Percentiles rank a stretch among this genome's conserved stretches.
phyloP scores from a whole-genome alignment of 2,329 filamentous ascomycete genomes.

The Hysterium pulicare region DNA sequence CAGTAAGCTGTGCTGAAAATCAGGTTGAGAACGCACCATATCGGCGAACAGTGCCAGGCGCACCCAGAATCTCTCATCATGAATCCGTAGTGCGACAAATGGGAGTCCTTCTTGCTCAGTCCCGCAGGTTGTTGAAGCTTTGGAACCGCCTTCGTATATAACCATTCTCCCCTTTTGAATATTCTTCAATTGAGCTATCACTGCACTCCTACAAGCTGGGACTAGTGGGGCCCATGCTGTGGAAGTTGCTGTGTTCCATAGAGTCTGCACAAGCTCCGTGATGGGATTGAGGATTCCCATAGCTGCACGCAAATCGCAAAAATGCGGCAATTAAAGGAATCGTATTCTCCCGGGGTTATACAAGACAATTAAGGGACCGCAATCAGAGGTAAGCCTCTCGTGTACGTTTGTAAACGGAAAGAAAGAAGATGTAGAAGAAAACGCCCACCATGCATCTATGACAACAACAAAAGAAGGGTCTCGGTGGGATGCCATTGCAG shows the following conservation, averaged over 20 bases:
- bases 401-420: not conserved
- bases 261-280: conserved; percentile 35
- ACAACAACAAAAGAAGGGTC: not conserved
- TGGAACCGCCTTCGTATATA: conserved; percentile 44
- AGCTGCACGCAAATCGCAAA: not conserved
- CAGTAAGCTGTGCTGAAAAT: not conserved
- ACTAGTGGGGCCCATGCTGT: conserved; percentile 50
- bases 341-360: no score
- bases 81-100: conserved; percentile 57
- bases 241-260: conserved; percentile 42
- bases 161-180: conserved; percentile 47
- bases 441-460: not conserved
- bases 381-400: no score
- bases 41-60: conserved; percentile 66
- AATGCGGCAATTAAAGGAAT: not conserved
- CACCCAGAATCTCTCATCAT: conserved; percentile 68
- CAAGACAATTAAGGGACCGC: no score
- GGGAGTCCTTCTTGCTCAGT: conserved; percentile 39
- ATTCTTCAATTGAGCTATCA: conserved; percentile 44
- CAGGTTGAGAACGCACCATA: conserved; percentile 49
- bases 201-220: conserved; percentile 43
- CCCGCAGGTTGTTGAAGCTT: conserved; percentile 42
- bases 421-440: not conserved
- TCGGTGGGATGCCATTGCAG: no score
- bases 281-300: conserved; percentile 39